These are phyloP conservation scores for Chaetothyriales sp. DNA, from an alignment of 2,329 filamentous ascomycete genomes.

Conservation along the genomic window DNA sequence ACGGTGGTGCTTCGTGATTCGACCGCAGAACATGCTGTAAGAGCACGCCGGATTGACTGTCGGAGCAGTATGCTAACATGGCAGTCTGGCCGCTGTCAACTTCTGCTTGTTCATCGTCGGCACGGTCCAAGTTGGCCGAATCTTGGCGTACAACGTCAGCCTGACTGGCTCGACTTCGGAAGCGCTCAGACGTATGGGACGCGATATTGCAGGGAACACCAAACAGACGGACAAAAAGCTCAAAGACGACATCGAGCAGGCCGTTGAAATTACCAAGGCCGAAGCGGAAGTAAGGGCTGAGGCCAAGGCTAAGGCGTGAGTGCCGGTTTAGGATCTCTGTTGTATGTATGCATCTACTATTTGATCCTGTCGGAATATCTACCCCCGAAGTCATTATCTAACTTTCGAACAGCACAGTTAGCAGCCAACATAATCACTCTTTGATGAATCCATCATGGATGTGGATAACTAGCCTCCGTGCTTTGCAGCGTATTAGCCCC, in stretches of 20 bases:
- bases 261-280: neutral
- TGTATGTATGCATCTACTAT: neutral
- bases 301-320: neutral
- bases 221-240: slow-evolving; percentile 15
- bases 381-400: neutral
- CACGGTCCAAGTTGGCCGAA: slow-evolving; percentile 66
- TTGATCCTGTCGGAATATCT: neutral
- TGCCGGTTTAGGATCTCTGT: neutral
- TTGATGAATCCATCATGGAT: neutral
- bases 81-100: slow-evolving; percentile 82
- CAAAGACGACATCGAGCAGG: slow-evolving; percentile 8
- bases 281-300: neutral
- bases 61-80: neutral
- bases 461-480: neutral
- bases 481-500: neutral
- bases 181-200: slow-evolving; percentile 26
- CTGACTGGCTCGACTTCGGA: slow-evolving; percentile 37
- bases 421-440: neutral
- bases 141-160: slow-evolving; percentile 50
- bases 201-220: slow-evolving; percentile 24
- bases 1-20: slow-evolving; percentile 95
- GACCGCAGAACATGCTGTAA: slow-evolving; percentile 78
- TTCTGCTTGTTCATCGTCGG: slow-evolving; percentile 92
- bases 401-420: neutral
- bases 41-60: slow-evolving; percentile 20